phyloP scores from a whole-genome alignment of 495 filamentous ascomycete species.

The Penicillium egyptiacum region DNA sequence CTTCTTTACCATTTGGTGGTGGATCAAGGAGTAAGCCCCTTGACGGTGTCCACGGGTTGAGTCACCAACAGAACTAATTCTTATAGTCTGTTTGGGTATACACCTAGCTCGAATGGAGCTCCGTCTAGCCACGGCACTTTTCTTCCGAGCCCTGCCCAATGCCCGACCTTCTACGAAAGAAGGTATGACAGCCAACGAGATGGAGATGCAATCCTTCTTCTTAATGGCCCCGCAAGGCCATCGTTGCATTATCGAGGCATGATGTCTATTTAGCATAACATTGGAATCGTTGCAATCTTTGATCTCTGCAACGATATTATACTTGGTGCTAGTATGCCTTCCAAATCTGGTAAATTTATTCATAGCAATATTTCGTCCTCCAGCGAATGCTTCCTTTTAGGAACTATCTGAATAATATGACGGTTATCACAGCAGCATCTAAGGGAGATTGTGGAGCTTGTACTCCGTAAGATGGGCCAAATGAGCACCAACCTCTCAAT shows the following conservation, averaged over 20 bases:
- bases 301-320: too few relatives aligned
- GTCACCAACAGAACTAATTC: not conserved
- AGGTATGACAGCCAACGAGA: conserved; percentile 46
- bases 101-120: conserved; percentile 41
- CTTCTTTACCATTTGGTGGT: conserved; percentile 54
- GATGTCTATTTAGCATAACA: conserved; percentile 1
- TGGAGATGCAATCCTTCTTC: conserved; percentile 44
- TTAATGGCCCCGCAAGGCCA: conserved; percentile 44
- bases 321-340: too few relatives aligned
- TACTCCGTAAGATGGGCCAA: not conserved
- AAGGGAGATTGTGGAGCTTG: not conserved
- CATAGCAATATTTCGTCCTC: not conserved
- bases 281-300: not conserved
- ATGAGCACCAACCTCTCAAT: not conserved
- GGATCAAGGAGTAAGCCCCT: conserved; percentile 42
- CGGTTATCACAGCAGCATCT: not conserved
- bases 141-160: conserved; percentile 35
- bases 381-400: not conserved
- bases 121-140: conserved; percentile 32
- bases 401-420: not conserved
- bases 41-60: not conserved
- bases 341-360: not conserved
- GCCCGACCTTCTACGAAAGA: conserved; percentile 28
- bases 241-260: conserved; percentile 46
- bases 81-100: conserved; percentile 42